A percentile compares a stretch with the other conserved stretches of the same genome.
phyloP scores from a whole-genome alignment of 352 stramenopile species.

The Phytophthora hibernalis region DNA sequence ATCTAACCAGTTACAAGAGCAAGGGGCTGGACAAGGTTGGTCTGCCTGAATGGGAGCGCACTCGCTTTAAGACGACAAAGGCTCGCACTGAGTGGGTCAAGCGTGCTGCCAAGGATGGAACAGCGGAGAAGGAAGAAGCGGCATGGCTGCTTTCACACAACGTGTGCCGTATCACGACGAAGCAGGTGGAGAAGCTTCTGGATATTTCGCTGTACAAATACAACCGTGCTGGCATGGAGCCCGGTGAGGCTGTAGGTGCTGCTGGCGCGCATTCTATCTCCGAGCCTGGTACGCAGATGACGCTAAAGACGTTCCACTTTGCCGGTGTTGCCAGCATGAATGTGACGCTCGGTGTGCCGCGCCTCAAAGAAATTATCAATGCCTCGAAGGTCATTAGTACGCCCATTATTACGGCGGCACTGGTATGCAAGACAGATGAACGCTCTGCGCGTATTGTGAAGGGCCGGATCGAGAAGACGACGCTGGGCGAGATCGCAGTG shows the following conservation, averaged over 20 bases:
- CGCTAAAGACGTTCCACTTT: slow-evolving; percentile 99
- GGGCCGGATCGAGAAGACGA: slow-evolving; percentile 99
- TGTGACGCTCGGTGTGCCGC: slow-evolving; percentile 99
- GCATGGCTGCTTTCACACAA: slow-evolving; percentile 91
- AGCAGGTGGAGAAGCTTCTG: slow-evolving; percentile 82
- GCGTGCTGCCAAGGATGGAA: slow-evolving; percentile 56
- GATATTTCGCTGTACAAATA: slow-evolving; percentile 88
- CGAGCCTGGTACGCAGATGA: slow-evolving; percentile 97
- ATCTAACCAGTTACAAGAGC: slow-evolving; percentile 66
- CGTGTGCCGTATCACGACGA: slow-evolving; percentile 89
- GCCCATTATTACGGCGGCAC: slow-evolving; percentile 98
- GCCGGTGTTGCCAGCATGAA: slow-evolving; percentile 99
- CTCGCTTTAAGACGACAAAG: slow-evolving; percentile 63
- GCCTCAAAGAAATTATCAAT: slow-evolving; percentile 98
- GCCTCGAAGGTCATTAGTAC: slow-evolving; percentile 98
- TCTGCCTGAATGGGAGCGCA: slow-evolving; percentile 59
- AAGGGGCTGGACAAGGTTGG: slow-evolving; percentile 75
- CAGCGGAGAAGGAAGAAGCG: slow-evolving; percentile 71
- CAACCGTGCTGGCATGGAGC: slow-evolving; percentile 90
- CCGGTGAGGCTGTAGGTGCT: slow-evolving; percentile 97
- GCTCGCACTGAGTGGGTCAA: slow-evolving; percentile 63
- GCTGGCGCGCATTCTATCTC: slow-evolving; percentile 98
- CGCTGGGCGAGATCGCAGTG: slow-evolving; percentile 94
- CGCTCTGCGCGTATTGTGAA: slow-evolving; percentile 98
- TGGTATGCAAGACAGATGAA: slow-evolving; percentile 97